Base-by-base conservation (phyloP, 2,329 filamentous ascomycete genomes). In the Monosporascus sp. region DNA sequence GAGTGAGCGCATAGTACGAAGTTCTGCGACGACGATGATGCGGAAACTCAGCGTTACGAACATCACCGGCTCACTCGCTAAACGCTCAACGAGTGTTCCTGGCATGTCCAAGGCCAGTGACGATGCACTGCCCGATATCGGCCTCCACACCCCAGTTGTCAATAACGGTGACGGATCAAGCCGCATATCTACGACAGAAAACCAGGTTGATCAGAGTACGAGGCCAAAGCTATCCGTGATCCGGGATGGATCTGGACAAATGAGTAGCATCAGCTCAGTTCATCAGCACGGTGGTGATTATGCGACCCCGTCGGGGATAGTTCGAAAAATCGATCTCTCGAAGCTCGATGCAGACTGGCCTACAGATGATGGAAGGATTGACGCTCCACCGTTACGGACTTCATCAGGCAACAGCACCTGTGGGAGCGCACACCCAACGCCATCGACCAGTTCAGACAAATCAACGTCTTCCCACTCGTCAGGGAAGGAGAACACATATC, bases 21-120 rank as follows among this genome's bases (percentile, higher is more conserved):
- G 82, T 41, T 91, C 88, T n/a, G 89, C 91, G 14, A 91, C 89
- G 37, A 89, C 89, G 1, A 83, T 96, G 65, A 96, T 96, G 74
- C 82, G 91, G 50, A 95, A 92, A 67, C 79, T 97, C 58, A 96
- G 89, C 70, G 86, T 90, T 64, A 86, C 87, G 48, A 91, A 86
- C 68, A 87, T 94, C 58, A 81, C 88, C 15, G 87, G 82, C 60
- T 87, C 87, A 48, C 92, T 95, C 65, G 81, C 83, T 38, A 88
- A 86, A 61, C 83, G 87, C 53, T 88, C 88, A 1, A 78, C 76
- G 40, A 89, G 86, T 58, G 62, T 78, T 46, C 71, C 72, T 17
- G 73, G 68, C 51, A 59, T 73, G 37, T 56, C 60, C 51, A 63
- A 60, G 49, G 56, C 60, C 31, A 68, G 67, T 28, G 70, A 72